Base-by-base conservation (phyloP, 2,329 filamentous ascomycete species). In the Aspergillus clavatus region DNA sequence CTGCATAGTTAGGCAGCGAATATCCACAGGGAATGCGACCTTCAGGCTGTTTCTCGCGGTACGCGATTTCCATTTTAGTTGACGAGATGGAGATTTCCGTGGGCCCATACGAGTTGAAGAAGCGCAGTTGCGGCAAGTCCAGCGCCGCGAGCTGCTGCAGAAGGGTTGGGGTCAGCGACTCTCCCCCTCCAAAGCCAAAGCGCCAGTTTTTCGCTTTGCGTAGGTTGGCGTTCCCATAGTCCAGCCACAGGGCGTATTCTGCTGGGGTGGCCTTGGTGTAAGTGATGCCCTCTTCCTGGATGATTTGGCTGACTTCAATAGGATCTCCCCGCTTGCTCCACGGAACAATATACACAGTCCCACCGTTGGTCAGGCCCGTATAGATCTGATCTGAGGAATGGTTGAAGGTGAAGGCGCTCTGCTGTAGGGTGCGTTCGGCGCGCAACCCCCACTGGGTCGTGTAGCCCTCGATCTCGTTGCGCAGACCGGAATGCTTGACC, bases 1-100 rank as follows among this genome's bases (percentile, higher is more conserved):
- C 58, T 0, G 48, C 42, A 38, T 65, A 68, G 50, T 72, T 72
- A 1, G 67, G 62, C 4, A 71, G 29, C 44, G 31, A 3, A 64
- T 61, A 19, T 50, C 42, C 14, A 57, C 16, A 26, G 4, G 45
- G 42, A 33, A 48, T 42, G 11, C 39, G 35, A 24, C 27, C 33
- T 21, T 33, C 11, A 18, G 28, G 7, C 42, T 46, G 10, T 24
- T 12, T 19, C 38, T 39, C 8, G 12, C 26, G 21, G 29, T 48
- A 43, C 8, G 36, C 21, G 12, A 60, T 28, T 19, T 54, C 47
- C 35, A 48, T 39, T n/a, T 54, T 54, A n/a, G 33, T 47, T 2
- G 52, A 58, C 1, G 53, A 51, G 21, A 57, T 47, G 2, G 56
- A 51, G n/a, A 52, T 55, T 33, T 60, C 59, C 0, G 53, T 50